Conservation (phyloP, 2,329 filamentous ascomycete species). For the Scedosporium apiospermum region DNA sequence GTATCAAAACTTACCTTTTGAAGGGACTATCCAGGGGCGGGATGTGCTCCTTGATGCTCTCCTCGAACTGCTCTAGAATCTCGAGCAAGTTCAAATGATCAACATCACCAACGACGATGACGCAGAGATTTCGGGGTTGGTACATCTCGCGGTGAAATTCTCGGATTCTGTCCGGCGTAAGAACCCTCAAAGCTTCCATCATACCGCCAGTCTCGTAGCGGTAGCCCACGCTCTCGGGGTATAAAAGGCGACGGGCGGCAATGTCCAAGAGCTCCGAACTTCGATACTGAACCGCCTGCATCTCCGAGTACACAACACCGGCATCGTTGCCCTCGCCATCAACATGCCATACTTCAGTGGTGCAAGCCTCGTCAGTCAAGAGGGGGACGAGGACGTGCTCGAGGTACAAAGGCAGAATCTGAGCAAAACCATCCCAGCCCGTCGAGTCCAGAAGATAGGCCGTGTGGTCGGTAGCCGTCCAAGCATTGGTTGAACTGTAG, state of each 20-base stretch:
- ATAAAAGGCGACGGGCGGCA: conserved; percentile 67
- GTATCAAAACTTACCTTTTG: conserved; percentile 38
- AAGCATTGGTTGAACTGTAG: conserved; percentile 92
- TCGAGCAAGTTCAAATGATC: conserved; percentile 71
- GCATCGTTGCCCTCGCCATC: conserved; percentile 92
- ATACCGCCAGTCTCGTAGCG: conserved; percentile 97
- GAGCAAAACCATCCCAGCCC: conserved; percentile 93
- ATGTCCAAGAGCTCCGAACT: conserved; percentile 82
- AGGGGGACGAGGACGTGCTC: conserved; percentile 90
- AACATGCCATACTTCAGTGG: conserved; percentile 93
- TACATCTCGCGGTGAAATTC: conserved; percentile 96
- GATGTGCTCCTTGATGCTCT: conserved; percentile 73
- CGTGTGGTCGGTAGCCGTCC: conserved; percentile 94
- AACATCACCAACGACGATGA: conserved; percentile 87
- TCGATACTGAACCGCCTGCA: conserved; percentile 90
- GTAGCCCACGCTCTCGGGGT: conserved; percentile 84
- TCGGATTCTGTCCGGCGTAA: conserved; percentile 86
- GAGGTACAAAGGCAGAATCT: conserved; percentile 88
- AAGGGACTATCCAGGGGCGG: conserved; percentile 68
- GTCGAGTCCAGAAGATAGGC: conserved; percentile 93
- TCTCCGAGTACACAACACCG: conserved; percentile 95
- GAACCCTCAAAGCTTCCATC: conserved; percentile 79
- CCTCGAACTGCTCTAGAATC: conserved; percentile 81
- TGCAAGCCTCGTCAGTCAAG: conserved; percentile 83
- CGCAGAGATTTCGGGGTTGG: conserved; percentile 86